phyloP scores from a whole-genome alignment of 495 filamentous ascomycete genomes.

The Zalerion maritima region DNA sequence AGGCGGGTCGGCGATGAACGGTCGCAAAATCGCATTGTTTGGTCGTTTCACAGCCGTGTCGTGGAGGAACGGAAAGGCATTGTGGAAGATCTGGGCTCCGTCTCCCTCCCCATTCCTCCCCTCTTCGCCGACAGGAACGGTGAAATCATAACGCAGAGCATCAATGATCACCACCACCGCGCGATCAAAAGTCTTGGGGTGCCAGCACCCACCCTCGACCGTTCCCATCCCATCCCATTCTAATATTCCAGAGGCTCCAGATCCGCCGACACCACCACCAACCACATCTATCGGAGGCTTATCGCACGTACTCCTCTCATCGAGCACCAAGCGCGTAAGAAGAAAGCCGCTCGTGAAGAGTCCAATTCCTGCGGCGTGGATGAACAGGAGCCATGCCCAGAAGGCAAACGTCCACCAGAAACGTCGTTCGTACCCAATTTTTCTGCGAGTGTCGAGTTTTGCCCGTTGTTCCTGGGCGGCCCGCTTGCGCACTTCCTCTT shows the following conservation, averaged over 20 bases:
- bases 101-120: slow-evolving; percentile 23
- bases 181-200: slow-evolving; percentile 81
- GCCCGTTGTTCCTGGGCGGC: slow-evolving; percentile 19
- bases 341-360: slow-evolving; percentile 97
- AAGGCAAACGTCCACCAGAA: slow-evolving; percentile 36
- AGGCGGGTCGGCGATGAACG: slow-evolving; percentile 95
- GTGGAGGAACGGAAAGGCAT: slow-evolving; percentile 74
- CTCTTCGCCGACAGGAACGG: slow-evolving; percentile 56
- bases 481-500: slow-evolving; percentile 5
- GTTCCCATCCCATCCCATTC: slow-evolving; percentile 30
- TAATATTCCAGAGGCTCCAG: no score
- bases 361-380: slow-evolving; percentile 71
- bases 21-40: slow-evolving; percentile 71
- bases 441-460: slow-evolving; percentile 26
- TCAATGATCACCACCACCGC: slow-evolving; percentile 87
- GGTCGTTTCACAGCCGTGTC: slow-evolving; percentile 60
- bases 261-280: slow-evolving; percentile 16
- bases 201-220: slow-evolving; percentile 71
- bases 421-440: slow-evolving; percentile 22
- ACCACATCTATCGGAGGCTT: slow-evolving; percentile 45
- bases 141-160: slow-evolving; percentile 93
- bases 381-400: slow-evolving; percentile 40
- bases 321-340: slow-evolving; percentile 78
- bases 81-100: slow-evolving; percentile 59
- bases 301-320: slow-evolving; percentile 71